Evolutionary conservation across 2,329 filamentous ascomycete species (phyloP).

Genomic region (Alternaria postmessia): DNA sequence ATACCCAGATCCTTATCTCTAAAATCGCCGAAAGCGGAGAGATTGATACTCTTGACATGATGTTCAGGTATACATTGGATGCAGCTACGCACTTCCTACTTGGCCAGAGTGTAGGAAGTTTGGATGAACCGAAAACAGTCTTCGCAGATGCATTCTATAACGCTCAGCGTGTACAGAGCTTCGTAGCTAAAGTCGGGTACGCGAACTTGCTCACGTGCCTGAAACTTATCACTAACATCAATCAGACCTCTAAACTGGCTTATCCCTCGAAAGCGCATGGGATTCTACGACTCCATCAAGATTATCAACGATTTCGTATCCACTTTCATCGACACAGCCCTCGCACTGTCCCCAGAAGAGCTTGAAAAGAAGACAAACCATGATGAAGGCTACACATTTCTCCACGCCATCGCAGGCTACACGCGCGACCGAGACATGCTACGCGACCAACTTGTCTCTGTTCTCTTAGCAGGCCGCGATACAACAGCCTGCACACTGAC

Average conservation of each 20-base stretch:
- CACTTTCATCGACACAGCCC: constrained; percentile 77
- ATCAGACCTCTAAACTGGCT: constrained; percentile 66
- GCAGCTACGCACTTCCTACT: constrained; percentile 87
- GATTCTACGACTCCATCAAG: constrained; percentile 70
- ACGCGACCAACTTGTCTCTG: constrained; percentile 76
- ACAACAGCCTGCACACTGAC: constrained; percentile 84
- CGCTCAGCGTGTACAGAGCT: constrained; percentile 76
- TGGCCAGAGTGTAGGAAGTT: constrained; percentile 73
- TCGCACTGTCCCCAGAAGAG: constrained; percentile 74
- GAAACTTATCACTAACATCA: constrained; percentile 9
- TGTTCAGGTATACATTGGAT: constrained; percentile 82
- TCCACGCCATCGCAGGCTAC: constrained; percentile 83
- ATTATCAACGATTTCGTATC: constrained; percentile 79
- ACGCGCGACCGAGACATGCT: constrained; percentile 74
- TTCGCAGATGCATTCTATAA: constrained; percentile 86
- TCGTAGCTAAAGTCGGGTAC: constrained; percentile 70
- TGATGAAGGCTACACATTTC: constrained; percentile 79
- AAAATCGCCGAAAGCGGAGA: constrained; percentile 64
- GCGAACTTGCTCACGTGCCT: constrained; percentile 19
- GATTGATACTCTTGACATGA: constrained; percentile 76
- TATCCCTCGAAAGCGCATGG: constrained; percentile 67
- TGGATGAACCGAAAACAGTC: constrained; percentile 64
- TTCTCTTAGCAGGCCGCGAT: constrained; percentile 85
- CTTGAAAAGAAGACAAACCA: constrained; percentile 76
- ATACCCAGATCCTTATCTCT: constrained; percentile 76